Evolutionary conservation across 2,329 filamentous ascomycete species (phyloP), one percentile per base, ranked within the genome.

Genomic region (Cladophialophora chaetospira): DNA sequence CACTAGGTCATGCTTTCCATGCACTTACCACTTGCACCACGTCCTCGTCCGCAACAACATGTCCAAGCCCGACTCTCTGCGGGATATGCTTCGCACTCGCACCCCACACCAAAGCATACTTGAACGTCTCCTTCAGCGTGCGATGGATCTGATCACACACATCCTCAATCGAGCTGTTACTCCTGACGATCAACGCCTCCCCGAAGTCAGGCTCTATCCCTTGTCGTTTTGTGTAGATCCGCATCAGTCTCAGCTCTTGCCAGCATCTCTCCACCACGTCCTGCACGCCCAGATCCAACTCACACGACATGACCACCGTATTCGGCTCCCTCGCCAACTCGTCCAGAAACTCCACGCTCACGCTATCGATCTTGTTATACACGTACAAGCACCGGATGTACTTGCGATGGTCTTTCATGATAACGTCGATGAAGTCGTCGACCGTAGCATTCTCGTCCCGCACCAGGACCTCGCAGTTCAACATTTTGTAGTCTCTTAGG

Each of bases 281-380:
- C 68, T 88, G 83, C 57, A 99, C 88, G 13, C 94, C 94, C 1
- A 99, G 82, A 70, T 97, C 91, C 8, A 97, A 82, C 77, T 99
- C 95, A 73, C 95, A 99, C 69, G 86, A 91, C 94, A 99, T 99
- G 70, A 99, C 93, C 23, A 88, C 91, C 0, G 95, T 97, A 72
- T 97, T 81, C 2, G 91, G 90, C 75, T 99, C 95, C 59, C 91
- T 87, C 4, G 95, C 94, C 19, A 99, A 81, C 71, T 88, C 86
- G 78, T 99, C 89, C 45, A 99, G 83, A 75, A 95, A 96, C 71
- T 97, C 91, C 64, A 99, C 83, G 38, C 88, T 93, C 59, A 99
- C 89, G 72, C 85, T 88, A 77, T 99, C 94, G 76, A 99, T 96
- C 78, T 99, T 99, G 87, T 99, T 99, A 85, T 99, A 99, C 28